Evolutionary conservation across 768 basidiomycete genomes (phyloP).

Genomic region (Kwoniella sp.): DNA sequence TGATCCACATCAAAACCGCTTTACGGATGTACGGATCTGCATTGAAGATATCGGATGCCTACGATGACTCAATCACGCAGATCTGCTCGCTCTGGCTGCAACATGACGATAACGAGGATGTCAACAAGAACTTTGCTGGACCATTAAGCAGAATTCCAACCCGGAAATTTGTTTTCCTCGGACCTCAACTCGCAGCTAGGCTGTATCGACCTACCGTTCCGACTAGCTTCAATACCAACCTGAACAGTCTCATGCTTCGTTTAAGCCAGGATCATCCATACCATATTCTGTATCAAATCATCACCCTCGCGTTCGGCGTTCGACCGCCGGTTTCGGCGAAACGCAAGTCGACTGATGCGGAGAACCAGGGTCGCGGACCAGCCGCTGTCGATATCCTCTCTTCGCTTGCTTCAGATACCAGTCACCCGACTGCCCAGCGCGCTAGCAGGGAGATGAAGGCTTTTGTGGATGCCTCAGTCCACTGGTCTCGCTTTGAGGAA

Average conservation of each 20-base stretch:
- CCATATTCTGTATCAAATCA: slow-evolving; percentile 85
- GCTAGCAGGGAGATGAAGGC: slow-evolving; percentile 33
- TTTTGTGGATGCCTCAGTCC: slow-evolving; percentile 33
- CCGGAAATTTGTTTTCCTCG: slow-evolving; percentile 81
- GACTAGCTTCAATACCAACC: slow-evolving; percentile 56
- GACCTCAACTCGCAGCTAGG: slow-evolving; percentile 90
- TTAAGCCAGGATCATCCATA: slow-evolving; percentile 87
- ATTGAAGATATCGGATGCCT: slow-evolving; percentile 64
- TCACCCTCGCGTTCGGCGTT: slow-evolving; percentile 56
- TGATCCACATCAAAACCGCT: slow-evolving; percentile 67
- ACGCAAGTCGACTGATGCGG: slow-evolving; percentile 23
- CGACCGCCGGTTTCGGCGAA: slow-evolving; percentile 9
- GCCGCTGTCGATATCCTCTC: slow-evolving; percentile 64
- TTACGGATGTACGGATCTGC: slow-evolving; percentile 80
- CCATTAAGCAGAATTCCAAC: slow-evolving; percentile 68
- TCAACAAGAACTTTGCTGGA: slow-evolving; percentile 53
- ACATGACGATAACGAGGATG: slow-evolving; percentile 61
- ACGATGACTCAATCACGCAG: slow-evolving; percentile 75
- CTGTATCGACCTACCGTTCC: slow-evolving; percentile 55
- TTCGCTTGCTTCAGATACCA: slow-evolving; percentile 45
- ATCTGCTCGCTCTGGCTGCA: slow-evolving; percentile 89
- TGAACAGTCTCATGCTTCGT: slow-evolving; percentile 63
- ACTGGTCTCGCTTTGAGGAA: slow-evolving; percentile 28
- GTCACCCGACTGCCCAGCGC: slow-evolving; percentile 1
- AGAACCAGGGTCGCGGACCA: slow-evolving; percentile 55